phyloP scores from a whole-genome alignment of 2,329 filamentous ascomycete species.

The Alternaria solani region DNA sequence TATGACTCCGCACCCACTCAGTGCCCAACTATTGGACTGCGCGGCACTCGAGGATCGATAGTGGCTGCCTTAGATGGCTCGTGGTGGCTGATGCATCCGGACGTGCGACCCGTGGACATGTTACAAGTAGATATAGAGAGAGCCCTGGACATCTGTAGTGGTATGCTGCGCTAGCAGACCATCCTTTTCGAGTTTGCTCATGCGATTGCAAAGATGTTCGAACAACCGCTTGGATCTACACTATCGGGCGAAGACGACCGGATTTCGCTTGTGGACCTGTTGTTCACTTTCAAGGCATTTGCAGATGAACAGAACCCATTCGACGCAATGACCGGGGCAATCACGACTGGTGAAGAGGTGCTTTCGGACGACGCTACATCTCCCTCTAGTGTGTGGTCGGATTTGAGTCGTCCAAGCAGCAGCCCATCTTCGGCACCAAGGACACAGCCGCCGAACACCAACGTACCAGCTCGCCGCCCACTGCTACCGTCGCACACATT shows the following conservation, averaged over 20 bases:
- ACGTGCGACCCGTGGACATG: neutral
- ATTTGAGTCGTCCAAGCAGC: constrained; percentile 1
- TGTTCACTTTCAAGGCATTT: neutral
- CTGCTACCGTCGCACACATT: neutral
- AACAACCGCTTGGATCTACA: neutral
- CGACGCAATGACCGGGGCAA: neutral
- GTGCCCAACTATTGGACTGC: neutral
- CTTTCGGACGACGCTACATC: constrained; percentile 4
- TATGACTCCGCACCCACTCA: neutral
- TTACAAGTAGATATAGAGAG: neutral
- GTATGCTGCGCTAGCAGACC: neutral
- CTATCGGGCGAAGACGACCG: neutral
- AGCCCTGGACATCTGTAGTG: no score
- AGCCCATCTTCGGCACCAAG: constrained; percentile 5
- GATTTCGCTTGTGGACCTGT: neutral
- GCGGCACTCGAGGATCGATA: neutral
- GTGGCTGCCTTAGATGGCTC: neutral
- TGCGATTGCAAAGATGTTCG: neutral
- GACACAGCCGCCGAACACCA: neutral
- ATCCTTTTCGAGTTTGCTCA: neutral
- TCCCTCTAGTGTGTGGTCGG: constrained; percentile 10
- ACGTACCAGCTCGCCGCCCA: neutral
- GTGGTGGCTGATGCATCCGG: constrained; percentile 2
- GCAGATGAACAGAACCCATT: constrained; percentile 3
- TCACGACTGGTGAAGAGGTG: neutral